Conservation (phyloP, 192 early-diverging fungal genomes). For the Nowakowskiella sp. region DNA sequence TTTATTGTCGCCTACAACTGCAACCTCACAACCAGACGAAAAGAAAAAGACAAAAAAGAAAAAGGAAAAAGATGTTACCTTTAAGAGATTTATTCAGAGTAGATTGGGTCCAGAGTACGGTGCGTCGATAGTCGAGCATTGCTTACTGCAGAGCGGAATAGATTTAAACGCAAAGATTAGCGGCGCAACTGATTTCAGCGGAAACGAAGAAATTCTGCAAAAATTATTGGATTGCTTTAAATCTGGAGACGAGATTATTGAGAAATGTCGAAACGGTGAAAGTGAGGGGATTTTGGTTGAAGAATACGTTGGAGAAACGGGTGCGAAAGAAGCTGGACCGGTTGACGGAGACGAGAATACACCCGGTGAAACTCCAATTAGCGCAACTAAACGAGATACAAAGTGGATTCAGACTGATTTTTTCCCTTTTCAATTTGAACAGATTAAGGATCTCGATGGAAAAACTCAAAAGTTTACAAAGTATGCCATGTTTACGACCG, state of each 20-base stretch:
- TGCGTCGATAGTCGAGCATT: slow-evolving; percentile 80
- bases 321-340: too few species aligned
- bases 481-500: slow-evolving; percentile 69
- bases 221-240: slow-evolving; percentile 56
- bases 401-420: slow-evolving; percentile 50
- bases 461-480: too few species aligned
- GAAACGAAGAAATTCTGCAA: slow-evolving; percentile 48
- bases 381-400: too few species aligned
- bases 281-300: background rate
- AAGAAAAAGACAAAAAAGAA: slow-evolving; percentile 25
- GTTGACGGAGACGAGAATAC: too few species aligned
- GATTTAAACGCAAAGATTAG: slow-evolving; percentile 52
- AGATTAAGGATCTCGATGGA: slow-evolving; percentile 37
- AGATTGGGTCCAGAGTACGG: slow-evolving; percentile 56
- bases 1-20: slow-evolving; percentile 5
- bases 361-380: too few species aligned
- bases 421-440: slow-evolving; percentile 62
- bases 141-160: slow-evolving; percentile 56
- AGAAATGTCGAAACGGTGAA: too few species aligned
- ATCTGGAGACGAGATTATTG: slow-evolving; percentile 65
- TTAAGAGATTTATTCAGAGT: slow-evolving; percentile 25
- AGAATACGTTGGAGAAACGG: too few species aligned
- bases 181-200: slow-evolving; percentile 46
- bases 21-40: slow-evolving; percentile 8
- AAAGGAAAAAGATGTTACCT: slow-evolving; percentile 21